Evolutionary conservation across 768 basidiomycete species (phyloP).

Genomic region (Imleria badia): DNA sequence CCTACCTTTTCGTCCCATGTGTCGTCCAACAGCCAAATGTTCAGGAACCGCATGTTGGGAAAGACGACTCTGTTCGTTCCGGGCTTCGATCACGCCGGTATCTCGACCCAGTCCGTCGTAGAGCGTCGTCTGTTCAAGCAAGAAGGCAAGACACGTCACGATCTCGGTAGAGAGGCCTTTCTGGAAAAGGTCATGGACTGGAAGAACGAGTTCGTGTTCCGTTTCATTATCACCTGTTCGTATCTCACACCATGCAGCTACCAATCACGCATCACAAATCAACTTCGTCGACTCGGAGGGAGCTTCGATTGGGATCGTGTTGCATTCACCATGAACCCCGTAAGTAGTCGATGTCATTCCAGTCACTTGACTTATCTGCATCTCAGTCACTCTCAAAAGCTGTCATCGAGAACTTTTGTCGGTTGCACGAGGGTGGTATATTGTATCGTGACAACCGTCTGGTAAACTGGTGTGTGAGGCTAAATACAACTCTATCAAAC

Average conservation of each 20-base stretch:
- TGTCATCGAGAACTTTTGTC: constrained; percentile 89
- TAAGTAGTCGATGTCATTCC: constrained; percentile 31
- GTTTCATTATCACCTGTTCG: background rate
- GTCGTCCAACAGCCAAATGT: background rate
- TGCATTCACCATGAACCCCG: constrained; percentile 95
- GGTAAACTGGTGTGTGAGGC: constrained; percentile 95
- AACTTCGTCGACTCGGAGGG: constrained; percentile 84
- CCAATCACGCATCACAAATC: constrained; percentile 88
- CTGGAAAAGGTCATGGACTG: constrained; percentile 90
- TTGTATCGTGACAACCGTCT: constrained; percentile 95
- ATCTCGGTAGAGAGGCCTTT: constrained; percentile 93
- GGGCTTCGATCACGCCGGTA: constrained; percentile 98
- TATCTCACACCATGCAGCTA: constrained; percentile 52
- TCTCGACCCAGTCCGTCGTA: constrained; percentile 96
- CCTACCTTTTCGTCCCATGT: background rate
- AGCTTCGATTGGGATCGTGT: constrained; percentile 94
- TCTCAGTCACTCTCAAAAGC: constrained; percentile 73
- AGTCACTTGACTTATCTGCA: background rate
- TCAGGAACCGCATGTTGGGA: constrained; percentile 94
- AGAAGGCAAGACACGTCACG: constrained; percentile 81
- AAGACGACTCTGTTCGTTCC: constrained; percentile 88
- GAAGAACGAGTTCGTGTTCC: constrained; percentile 84
- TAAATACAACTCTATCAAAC: constrained; percentile 98
- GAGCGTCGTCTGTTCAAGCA: constrained; percentile 89
- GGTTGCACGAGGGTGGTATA: constrained; percentile 86